These are phyloP conservation scores for Pestalotiopsis fici DNA, from an alignment of 2,329 filamentous ascomycete genomes.

Conservation along the genomic window DNA sequence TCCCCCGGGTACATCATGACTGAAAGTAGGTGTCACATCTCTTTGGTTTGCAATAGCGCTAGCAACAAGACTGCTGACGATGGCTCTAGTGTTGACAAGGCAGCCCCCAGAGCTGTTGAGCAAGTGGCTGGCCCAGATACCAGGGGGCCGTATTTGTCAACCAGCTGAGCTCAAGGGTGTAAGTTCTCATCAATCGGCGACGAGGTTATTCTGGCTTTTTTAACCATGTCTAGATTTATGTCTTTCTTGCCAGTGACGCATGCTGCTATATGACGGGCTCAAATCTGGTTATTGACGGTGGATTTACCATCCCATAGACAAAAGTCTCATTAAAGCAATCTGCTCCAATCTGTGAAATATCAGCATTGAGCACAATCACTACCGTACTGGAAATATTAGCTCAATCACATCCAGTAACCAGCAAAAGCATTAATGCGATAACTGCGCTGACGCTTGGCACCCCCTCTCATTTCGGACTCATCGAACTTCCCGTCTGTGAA, in stretches of 20 bases:
- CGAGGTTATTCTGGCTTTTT: background rate
- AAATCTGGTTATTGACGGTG: slow-evolving; percentile 49
- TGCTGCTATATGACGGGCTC: slow-evolving; percentile 73
- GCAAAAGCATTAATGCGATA: no score
- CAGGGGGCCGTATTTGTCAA: background rate
- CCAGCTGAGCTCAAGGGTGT: background rate
- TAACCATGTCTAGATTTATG: slow-evolving; percentile 50
- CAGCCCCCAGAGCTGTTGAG: background rate
- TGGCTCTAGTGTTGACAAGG: background rate
- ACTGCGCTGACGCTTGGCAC: no score
- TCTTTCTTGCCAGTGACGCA: slow-evolving; percentile 81
- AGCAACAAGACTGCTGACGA: background rate
- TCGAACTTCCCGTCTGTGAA: background rate
- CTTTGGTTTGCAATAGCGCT: background rate
- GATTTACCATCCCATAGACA: slow-evolving; percentile 34
- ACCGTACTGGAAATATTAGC: no score
- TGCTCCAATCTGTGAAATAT: no score
- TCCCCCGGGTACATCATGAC: slow-evolving; percentile 88
- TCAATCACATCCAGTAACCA: no score
- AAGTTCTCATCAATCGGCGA: background rate
- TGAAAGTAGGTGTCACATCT: slow-evolving; percentile 46
- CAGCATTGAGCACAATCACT: no score
- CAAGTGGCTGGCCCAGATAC: background rate
- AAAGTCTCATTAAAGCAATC: no score
- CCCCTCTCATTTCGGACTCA: background rate